Percentiles rank a stretch among this genome's conserved stretches.
phyloP scores from a whole-genome alignment of 192 early-diverging fungal genomes.

The Umbelopsis vinacea region DNA sequence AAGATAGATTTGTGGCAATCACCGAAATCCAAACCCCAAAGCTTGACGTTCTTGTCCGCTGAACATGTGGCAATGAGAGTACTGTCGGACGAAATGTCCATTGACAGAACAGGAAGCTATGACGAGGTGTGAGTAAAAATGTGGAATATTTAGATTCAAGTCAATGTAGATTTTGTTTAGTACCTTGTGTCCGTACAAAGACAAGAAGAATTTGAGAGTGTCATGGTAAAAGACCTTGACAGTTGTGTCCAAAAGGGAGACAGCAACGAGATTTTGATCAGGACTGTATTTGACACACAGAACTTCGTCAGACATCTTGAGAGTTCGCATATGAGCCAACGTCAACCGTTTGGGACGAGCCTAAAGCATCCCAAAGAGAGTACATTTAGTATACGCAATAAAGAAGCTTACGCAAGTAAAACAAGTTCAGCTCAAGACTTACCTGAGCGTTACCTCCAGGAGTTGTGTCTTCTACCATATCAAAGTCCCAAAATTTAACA shows the following conservation, averaged over 20 bases:
- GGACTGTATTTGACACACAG: constrained; percentile 85
- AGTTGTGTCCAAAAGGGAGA: constrained; percentile 90
- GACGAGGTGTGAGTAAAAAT: neutral
- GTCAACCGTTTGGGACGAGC: constrained; percentile 64
- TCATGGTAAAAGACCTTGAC: constrained; percentile 98
- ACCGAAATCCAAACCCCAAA: constrained; percentile 99
- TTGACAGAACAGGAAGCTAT: constrained; percentile 88
- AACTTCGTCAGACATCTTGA: constrained; percentile 95
- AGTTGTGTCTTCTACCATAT: constrained; percentile 61
- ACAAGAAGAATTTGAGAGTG: constrained; percentile 96
- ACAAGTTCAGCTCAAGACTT: neutral
- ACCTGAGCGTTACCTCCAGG: constrained; percentile 2
- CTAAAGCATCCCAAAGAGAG: neutral
- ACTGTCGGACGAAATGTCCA: constrained; percentile 98
- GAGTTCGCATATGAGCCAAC: constrained; percentile 84
- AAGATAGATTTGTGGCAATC: constrained; percentile 96
- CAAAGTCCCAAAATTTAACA: constrained; percentile 98
- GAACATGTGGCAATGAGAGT: constrained; percentile 91
- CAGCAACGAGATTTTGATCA: constrained; percentile 86
- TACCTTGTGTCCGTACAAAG: constrained; percentile 93
- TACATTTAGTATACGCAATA: too few relatives aligned
- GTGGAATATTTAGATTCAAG: neutral
- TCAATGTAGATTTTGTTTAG: constrained; percentile 1
- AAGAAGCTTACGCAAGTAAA: too few relatives aligned
- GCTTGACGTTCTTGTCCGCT: constrained; percentile 96